Evolutionary conservation across 2,329 filamentous ascomycete species (phyloP), one percentile per base, ranked within the genome.

Genomic region (Talaromyces sp.): DNA sequence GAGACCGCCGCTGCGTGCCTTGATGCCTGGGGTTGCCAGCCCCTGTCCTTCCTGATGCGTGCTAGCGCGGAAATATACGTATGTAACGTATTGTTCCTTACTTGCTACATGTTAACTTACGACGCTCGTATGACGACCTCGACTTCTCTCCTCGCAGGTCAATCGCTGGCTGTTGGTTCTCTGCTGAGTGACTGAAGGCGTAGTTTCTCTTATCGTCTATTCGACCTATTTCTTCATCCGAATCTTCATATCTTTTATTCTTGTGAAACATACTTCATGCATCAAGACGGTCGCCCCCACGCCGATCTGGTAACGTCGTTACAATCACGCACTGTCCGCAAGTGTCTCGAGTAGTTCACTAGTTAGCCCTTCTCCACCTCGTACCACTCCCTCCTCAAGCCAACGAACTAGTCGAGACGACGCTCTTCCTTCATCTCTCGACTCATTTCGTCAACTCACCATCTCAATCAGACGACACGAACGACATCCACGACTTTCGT

Each of bases 1-100:
- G 22, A 56, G 52, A 22, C n/a, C 33, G 31, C 54, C n/a, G 35
- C 33, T 39, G 33, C n/a, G n/a, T 57, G 54, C 54, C 54, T 57
- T 39, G 54, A 24, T 57, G 54, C 50, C 50, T 56, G 52, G 9
- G 50, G 27, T 14, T 11, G 27, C 31, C 31, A 56, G 54, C 54
- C 16, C 27, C n/a, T 33, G 54, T 57, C 54, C 33, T 39, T 33
- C 54, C 54, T 39, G 31, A 22, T 39, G 24, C 35, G 54, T 8
- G 35, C 11, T 57, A 57, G 31, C 13, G 5, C 24, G 11, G 35
- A 39, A 57, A 24, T 31, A 52, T 52, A 16, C 22, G 49, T n/a
- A 52, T 33, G 27, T 52, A n/a, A 33, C 49, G 49, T 52, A 52
- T n/a, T 52, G 49, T 52, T n/a, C 49, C 49, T 52, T 31, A 52